Evolutionary conservation across 163 green algal genomes (phyloP), one percentile per base, ranked within the genome.

Genomic region (Volvox carteri): DNA sequence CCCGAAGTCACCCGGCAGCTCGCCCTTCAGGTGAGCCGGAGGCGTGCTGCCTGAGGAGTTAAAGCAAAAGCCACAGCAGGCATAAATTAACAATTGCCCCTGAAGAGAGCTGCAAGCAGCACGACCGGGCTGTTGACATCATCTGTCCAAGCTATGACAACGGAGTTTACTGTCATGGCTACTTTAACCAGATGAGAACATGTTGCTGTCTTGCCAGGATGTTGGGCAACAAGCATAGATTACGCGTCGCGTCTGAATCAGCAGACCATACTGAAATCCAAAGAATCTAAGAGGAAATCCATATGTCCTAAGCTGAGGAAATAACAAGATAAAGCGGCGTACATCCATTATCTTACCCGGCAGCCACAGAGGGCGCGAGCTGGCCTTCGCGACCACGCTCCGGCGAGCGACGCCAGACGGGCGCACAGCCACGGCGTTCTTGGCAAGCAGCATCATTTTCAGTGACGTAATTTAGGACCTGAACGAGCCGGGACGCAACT

Each of bases 1-100:
- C 70, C 91, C 91, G 60, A 92, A 93, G 86, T 95, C 89, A 28
- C 78, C 91, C 37, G 91, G 90, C 85, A 94, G 74, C 28, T 70
- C 54, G 74, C 85, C 85, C 33, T 90, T 74, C 42, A 90, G 85
- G 85, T 90, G 74, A 56, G 85, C 74, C 39, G 85, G 85, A 30
- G 85, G 74, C 12, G 85, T 90, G 83, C 83, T 88, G 83, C 83
- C 83, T 88, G 81, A 42, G 25, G 21, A 77, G 65, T 33, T 8
- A 30, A 28, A n/a, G n/a, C n/a, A n/a, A n/a, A n/a, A n/a, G n/a
- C n/a, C n/a, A n/a, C n/a, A n/a, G n/a, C n/a, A n/a, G n/a, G n/a
- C n/a, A n/a, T n/a, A n/a, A n/a, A n/a, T n/a, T n/a, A n/a, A n/a
- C n/a, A n/a, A n/a, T n/a, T n/a, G n/a, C n/a, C n/a, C n/a, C n/a